phyloP scores from a whole-genome alignment of 108 stramenopile species.

The Stephanodiscus minutulus region DNA sequence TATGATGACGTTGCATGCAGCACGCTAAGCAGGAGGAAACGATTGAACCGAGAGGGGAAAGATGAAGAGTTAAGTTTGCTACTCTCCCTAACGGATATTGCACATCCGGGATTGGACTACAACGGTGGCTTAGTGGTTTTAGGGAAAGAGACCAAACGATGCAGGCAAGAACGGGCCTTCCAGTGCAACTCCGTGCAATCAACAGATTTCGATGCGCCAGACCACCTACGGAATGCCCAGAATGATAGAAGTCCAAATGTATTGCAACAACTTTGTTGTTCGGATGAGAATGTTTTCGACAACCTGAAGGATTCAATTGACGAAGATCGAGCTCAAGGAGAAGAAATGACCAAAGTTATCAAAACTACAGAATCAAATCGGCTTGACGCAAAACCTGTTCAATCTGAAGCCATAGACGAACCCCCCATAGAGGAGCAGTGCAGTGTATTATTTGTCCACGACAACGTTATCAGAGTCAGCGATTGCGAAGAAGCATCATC shows the following conservation, averaged over 20 bases:
- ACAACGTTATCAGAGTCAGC: too few species aligned
- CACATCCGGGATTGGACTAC: conserved; percentile 23
- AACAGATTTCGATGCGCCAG: conserved; percentile 1
- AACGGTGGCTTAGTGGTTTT: conserved; percentile 4
- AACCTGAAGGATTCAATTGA: background rate
- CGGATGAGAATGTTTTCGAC: background rate
- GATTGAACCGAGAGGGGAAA: conserved; percentile 27
- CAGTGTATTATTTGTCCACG: too few species aligned
- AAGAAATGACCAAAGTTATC: too few species aligned
- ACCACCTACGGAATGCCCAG: background rate
- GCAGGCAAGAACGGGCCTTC: conserved; percentile 41
- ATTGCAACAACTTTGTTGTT: background rate
- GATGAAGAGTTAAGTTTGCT: conserved; percentile 32
- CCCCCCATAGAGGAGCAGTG: too few species aligned
- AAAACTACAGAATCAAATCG: too few species aligned
- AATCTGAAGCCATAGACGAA: too few species aligned
- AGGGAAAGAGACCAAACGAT: conserved; percentile 11
- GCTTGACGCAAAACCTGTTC: too few species aligned
- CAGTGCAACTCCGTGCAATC: conserved; percentile 42
- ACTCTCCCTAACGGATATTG: conserved; percentile 25
- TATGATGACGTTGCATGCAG: conserved; percentile 8
- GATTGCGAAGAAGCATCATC: too few species aligned
- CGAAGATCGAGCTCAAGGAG: too few species aligned
- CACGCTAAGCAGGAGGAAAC: conserved; percentile 12
- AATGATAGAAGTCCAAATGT: background rate